phyloP scores from a whole-genome alignment of 164 flowering plant genomes.

The Vitis labrusca region DNA sequence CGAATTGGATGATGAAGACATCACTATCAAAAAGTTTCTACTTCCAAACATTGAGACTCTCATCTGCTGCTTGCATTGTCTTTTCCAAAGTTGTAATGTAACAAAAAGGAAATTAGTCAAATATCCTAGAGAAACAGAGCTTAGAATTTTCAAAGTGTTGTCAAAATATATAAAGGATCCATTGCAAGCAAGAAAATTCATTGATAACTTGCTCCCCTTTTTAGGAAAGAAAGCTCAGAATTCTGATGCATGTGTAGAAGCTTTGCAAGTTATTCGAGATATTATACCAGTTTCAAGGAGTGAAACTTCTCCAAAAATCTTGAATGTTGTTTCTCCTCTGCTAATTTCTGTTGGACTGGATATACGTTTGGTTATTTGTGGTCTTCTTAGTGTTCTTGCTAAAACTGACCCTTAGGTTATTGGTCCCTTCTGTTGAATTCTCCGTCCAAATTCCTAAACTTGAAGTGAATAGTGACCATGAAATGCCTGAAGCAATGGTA shows the following conservation, averaged over 20 bases:
- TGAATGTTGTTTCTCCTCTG: slow-evolving; percentile 61
- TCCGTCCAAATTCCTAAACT: too few species aligned
- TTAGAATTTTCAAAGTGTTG: slow-evolving; percentile 58
- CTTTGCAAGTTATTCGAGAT: slow-evolving; percentile 55
- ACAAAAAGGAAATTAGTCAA: slow-evolving; percentile 52
- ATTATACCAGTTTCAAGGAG: slow-evolving; percentile 44
- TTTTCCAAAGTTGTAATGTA: slow-evolving; percentile 38
- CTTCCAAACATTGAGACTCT: slow-evolving; percentile 58
- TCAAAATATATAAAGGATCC: slow-evolving; percentile 57
- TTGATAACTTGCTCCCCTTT: slow-evolving; percentile 70
- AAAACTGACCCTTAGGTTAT: too few species aligned
- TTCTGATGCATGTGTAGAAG: slow-evolving; percentile 52
- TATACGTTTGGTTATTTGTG: too few species aligned
- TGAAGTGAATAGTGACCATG: too few species aligned
- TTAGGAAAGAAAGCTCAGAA: slow-evolving; percentile 37
- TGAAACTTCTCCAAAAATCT: slow-evolving; percentile 36
- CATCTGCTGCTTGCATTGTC: slow-evolving; percentile 54
- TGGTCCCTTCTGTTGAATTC: too few species aligned
- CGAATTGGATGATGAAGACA: slow-evolving; percentile 43
- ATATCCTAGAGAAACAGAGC: slow-evolving; percentile 51
- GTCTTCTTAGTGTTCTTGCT: too few species aligned
- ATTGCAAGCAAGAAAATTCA: slow-evolving; percentile 44
- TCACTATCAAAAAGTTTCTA: slow-evolving; percentile 36
- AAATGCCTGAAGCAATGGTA: too few species aligned
- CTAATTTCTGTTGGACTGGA: slow-evolving; percentile 13